A percentile compares a stretch with the other conserved stretches of the same genome.
Evolutionary conservation across 2,329 filamentous ascomycete genomes (phyloP).

Genomic region (Diaporthe nobilis): DNA sequence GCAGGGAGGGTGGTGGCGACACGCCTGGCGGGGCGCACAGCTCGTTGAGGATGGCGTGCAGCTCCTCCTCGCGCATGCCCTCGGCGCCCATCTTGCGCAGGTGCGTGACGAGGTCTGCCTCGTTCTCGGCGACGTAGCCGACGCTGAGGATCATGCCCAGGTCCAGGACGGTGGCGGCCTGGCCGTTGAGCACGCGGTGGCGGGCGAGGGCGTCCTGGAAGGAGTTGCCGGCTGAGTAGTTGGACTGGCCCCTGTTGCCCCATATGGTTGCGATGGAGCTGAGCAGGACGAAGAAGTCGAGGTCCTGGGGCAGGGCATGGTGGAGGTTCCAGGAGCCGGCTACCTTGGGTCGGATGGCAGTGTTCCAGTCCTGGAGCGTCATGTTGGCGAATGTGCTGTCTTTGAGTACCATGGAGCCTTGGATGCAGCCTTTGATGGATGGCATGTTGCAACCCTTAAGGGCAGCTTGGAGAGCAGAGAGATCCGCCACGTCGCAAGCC

Average conservation of each 20-base stretch:
- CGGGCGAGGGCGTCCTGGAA: constrained; percentile 45
- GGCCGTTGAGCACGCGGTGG: constrained; percentile 43
- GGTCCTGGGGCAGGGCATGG: neutral
- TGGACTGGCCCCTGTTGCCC: constrained; percentile 29
- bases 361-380: neutral
- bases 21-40: constrained; percentile 55
- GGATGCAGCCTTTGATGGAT: constrained; percentile 9
- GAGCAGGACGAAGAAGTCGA: constrained; percentile 40
- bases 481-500: constrained; percentile 41
- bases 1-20: neutral
- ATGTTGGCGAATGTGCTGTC: constrained; percentile 8
- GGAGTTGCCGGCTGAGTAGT: constrained; percentile 36
- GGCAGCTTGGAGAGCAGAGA: neutral
- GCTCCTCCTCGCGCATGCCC: constrained; percentile 36
- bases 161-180: constrained; percentile 43
- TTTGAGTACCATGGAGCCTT: constrained; percentile 3
- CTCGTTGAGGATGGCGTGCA: constrained; percentile 44
- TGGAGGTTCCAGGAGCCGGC: neutral
- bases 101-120: constrained; percentile 46
- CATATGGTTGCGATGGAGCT: constrained; percentile 15
- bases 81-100: constrained; percentile 37
- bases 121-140: constrained; percentile 44
- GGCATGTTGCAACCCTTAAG: constrained; percentile 12
- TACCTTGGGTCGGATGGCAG: neutral
- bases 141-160: constrained; percentile 37